Base-by-base conservation (phyloP, 768 basidiomycete genomes). In the Boletus fagicola region DNA sequence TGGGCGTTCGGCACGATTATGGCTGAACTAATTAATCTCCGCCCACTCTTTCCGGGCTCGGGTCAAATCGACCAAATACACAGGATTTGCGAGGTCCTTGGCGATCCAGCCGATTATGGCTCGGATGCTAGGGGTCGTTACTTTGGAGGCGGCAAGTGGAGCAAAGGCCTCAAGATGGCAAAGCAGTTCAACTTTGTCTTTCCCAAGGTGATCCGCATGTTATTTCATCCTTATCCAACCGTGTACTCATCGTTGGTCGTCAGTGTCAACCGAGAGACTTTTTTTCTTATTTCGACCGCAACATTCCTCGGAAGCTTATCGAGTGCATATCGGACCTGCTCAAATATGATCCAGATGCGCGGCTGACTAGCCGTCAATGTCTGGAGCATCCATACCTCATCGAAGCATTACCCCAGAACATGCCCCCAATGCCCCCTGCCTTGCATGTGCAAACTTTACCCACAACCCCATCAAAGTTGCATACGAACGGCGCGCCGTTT, bases 1-100 rank as follows among this genome's bases (percentile, higher is more conserved):
- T 99, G 97, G 97, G 97, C 97, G 4, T 77, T 99, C 53, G 97
- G 97, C 16, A 96, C 97, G 8, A 99, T 99, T 73, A 89, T 99
- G 84, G 93, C 95, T 9, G 97, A 99, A 73, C 79, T 98, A 54
- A 82, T 97, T 75, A 98, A 96, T 70, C 82, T 99, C 57, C 88
- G 91, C 60, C 96, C 97, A 7, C 76, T 99, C 43, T 99, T 99
- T 72, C 97, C 97, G 30, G 97, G 97, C 20, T 85, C 87, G 51
- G 88, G 87, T 68, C 94, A 97, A 70, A 78, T 91, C 51, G 96
- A 98, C 76, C 97, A 99, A 75, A 86, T 98, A 36, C 85, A 80
- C 59, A 80, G 87, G 69, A 97, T 98, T 58, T 92, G 90, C 63
- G 90, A 96, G 60, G 78, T 95, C n/a, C 81, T 98, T 36, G 97